Conservation (phyloP, 108 stramenopile genomes). For the Epithemia pelagica region DNA sequence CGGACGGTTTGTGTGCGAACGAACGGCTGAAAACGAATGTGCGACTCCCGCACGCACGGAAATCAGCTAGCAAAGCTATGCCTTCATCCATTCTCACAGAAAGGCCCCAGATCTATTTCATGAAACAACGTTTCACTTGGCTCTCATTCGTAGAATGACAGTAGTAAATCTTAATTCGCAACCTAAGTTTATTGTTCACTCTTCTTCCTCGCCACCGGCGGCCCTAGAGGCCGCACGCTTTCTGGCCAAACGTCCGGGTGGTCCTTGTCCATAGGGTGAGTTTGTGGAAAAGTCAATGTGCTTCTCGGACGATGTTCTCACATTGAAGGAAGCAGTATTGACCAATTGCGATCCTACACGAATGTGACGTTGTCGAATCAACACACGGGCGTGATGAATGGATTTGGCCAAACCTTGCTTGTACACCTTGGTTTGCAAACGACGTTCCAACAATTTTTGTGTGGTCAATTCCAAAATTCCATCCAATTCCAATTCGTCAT, state of each 20-base stretch:
- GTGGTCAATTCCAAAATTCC: constrained; percentile 97
- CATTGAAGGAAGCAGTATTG: constrained; percentile 97
- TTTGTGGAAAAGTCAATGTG: constrained; percentile 97
- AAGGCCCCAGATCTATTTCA: no score
- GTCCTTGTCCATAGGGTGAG: constrained; percentile 95
- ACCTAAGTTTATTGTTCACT: no score
- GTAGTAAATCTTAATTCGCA: no score
- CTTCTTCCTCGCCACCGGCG: constrained; percentile 89
- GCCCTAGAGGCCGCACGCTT: constrained; percentile 92
- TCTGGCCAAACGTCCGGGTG: constrained; percentile 95
- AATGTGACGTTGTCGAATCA: constrained; percentile 99
- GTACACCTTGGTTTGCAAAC: constrained; percentile 96
- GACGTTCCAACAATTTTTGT: constrained; percentile 96
- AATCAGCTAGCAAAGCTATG: no score
- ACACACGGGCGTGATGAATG: constrained; percentile 99
- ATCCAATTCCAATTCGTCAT: constrained; percentile 96
- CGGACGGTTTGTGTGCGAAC: no score
- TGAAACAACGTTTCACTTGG: no score
- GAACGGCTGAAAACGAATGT: no score
- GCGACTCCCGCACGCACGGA: no score
- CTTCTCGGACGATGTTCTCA: constrained; percentile 94
- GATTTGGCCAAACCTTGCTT: constrained; percentile 98
- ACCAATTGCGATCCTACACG: constrained; percentile 97
- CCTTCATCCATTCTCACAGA: no score
- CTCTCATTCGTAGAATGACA: no score